Evolutionary conservation across 352 stramenopile genomes (phyloP), one percentile per base, ranked within the genome.

Genomic region (Phytophthora quininea): DNA sequence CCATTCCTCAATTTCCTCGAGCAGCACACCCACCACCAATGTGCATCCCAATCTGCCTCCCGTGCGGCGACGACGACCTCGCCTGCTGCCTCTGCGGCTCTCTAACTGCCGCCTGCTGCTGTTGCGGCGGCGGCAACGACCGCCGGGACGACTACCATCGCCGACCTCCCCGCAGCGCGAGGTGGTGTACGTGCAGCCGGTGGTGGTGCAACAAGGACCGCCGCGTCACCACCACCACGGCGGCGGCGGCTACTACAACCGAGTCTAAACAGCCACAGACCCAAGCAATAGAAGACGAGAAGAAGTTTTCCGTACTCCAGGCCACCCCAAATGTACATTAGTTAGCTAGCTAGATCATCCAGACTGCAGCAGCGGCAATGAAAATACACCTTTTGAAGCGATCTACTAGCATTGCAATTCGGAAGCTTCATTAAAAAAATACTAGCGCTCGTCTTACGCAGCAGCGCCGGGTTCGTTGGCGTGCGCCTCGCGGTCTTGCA

Each of bases 101-200:
- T n/a, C 58, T 74, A 19, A 71, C 58, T 7, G 69, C 73, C 2
- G 46, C 62, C 2, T 78, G 73, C 66, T 76, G 69, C 38, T 67
- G 64, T 59, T 70, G 62, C 40, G 54, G 51, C 2, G 62, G 54
- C 46, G 58, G 71, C 54, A 59, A 77, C 32, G 49, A 59, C 9
- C 51, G 57, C 12, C 57, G 63, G 12, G 10, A 67, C 31, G 31
- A 61, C 43, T 43, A 60, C 43, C 51, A 63, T 42, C 64, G 54
- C 47, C 49, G 63, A 52, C 48, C 43, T 11, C 52, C 3, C 58
- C 56, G 33, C 62, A 58, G 4, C 61, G 70, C 48, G 56, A 67
- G 38, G 62, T 76, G 3, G 73, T 80, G 24, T 77, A 77, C 65
- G 73, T 80, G 55, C 62, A 80, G 12, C 73, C 73, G 4, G 73